Evolutionary conservation across 345 rosid species (phyloP), one percentile per base, ranked within the genome.

Genomic region (Eucalyptus lansdowneana): DNA sequence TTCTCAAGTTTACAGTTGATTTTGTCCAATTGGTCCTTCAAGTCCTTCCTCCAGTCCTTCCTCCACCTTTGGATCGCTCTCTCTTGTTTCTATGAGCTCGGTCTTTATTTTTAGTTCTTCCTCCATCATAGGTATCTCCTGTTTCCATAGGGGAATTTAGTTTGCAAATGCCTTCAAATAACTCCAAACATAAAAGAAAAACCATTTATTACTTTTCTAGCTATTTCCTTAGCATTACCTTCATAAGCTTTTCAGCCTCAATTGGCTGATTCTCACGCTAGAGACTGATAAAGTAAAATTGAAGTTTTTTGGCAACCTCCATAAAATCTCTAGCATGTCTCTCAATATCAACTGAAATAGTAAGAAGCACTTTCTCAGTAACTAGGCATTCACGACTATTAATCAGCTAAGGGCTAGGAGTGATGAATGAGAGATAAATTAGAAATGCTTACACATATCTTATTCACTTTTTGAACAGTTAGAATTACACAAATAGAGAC

Each of bases 21-120:
- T 89, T 92, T 95, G 87, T 94, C 94, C 88, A 94, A 88, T 91
- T 96, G 98, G 27, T 94, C 97, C 92, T 92, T 95, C 91, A 96
- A 90, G 31, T 95, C 95, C 92, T 92, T 91, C 50, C 50, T 47
- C 91, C 99, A 90, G 31, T 95, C 95, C 92, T 92, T 91, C 50
- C 50, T 47, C 91, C 99, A 97, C 51, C 96, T 95, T 86, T 94
- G 92, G 65, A 96, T 91, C 87, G 93, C 88, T 87, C 88, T 93
- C 89, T 95, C 93, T 80, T 97, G 99, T 89, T 96, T 96, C 89
- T 92, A 97, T 94, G 49, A 96, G 90, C 93, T 95, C 97, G 5
- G 91, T 92, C 83, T 94, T 96, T 13, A 89, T 89, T 91, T 92
- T 94, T 88, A 96, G 90, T 92, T 98, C 50, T 49, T 49, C 50